phyloP scores from a whole-genome alignment of 768 basidiomycete genomes.

The Leccinum longicurvipes region DNA sequence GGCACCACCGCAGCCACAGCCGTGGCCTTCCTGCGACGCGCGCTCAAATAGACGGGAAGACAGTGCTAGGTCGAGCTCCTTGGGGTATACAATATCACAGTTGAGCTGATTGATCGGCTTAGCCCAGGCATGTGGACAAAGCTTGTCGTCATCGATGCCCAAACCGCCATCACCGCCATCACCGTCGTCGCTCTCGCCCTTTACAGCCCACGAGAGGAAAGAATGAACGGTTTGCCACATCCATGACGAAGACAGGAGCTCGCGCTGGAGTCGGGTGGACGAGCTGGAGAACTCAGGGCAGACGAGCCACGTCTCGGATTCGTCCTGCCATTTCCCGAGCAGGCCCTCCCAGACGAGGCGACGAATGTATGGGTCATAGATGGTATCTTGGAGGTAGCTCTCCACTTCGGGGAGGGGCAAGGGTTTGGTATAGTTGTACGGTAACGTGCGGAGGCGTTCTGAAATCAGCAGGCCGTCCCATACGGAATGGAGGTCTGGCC shows the following conservation, averaged over 20 bases:
- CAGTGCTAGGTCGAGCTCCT: slow-evolving; percentile 48
- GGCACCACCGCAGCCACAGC: background rate
- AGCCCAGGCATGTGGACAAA: slow-evolving; percentile 83
- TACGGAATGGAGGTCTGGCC: slow-evolving; percentile 72
- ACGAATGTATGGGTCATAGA: slow-evolving; percentile 86
- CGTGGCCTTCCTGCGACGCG: slow-evolving; percentile 3
- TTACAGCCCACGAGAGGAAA: background rate
- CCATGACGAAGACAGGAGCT: slow-evolving; percentile 3
- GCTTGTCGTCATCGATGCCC: slow-evolving; percentile 48
- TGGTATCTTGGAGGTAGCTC: slow-evolving; percentile 63
- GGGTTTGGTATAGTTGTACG: slow-evolving; percentile 72
- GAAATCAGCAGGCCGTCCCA: slow-evolving; percentile 87
- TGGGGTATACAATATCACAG: slow-evolving; percentile 81
- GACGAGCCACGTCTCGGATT: slow-evolving; percentile 59
- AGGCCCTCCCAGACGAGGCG: slow-evolving; percentile 86
- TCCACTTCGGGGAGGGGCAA: slow-evolving; percentile 70
- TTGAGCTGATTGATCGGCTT: slow-evolving; percentile 70
- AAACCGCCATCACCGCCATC: slow-evolving; percentile 22
- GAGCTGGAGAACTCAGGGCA: slow-evolving; percentile 47
- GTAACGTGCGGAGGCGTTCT: slow-evolving; percentile 71
- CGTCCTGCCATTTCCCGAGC: slow-evolving; percentile 59
- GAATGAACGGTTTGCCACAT: slow-evolving; percentile 27
- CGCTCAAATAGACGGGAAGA: slow-evolving; percentile 29
- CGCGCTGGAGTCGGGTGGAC: slow-evolving; percentile 3
- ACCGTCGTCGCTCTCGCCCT: background rate